Conservation (phyloP, 805 yeast genomes). For the Cyberlindnera meyerae region DNA sequence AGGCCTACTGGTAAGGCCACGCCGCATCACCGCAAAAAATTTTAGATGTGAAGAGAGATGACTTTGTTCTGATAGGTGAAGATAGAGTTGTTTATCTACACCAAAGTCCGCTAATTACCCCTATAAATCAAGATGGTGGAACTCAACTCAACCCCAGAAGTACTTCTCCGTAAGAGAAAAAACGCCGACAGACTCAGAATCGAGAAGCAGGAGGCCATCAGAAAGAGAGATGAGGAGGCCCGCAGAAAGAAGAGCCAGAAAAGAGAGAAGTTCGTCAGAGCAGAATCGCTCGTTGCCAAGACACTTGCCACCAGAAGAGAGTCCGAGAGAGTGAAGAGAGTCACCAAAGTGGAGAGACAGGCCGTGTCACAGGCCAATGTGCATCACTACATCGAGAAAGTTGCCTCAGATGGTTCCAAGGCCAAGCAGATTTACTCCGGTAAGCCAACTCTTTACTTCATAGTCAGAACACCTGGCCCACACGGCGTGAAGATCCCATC, state of each 20-base stretch:
- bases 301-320: constrained; percentile 64
- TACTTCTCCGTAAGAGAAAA: constrained; percentile 73
- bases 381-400: constrained; percentile 30
- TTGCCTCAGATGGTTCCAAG: constrained; percentile 29
- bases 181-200: constrained; percentile 68
- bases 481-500: constrained; percentile 60
- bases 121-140: constrained; percentile 31
- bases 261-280: constrained; percentile 58
- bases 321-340: constrained; percentile 59
- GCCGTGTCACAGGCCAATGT: constrained; percentile 27
- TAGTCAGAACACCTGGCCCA: constrained; percentile 65
- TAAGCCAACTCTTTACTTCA: constrained; percentile 51
- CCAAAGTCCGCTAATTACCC: too few relatives aligned
- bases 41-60: constrained; percentile 3
- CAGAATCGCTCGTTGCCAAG: constrained; percentile 67
- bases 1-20: constrained; percentile 4
- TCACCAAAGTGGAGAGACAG: constrained; percentile 46
- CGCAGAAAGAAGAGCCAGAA: constrained; percentile 38
- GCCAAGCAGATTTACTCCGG: constrained; percentile 35
- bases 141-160: constrained; percentile 68
- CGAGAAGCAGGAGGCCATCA: constrained; percentile 66
- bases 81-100: constrained; percentile 1
- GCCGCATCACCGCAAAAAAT: neutral
- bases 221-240: constrained; percentile 42
- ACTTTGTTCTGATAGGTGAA: too few relatives aligned